Evolutionary conservation across 2,329 filamentous ascomycete species (phyloP), one percentile per base, ranked within the genome.

Genomic region (Trichoderma aggressivum): DNA sequence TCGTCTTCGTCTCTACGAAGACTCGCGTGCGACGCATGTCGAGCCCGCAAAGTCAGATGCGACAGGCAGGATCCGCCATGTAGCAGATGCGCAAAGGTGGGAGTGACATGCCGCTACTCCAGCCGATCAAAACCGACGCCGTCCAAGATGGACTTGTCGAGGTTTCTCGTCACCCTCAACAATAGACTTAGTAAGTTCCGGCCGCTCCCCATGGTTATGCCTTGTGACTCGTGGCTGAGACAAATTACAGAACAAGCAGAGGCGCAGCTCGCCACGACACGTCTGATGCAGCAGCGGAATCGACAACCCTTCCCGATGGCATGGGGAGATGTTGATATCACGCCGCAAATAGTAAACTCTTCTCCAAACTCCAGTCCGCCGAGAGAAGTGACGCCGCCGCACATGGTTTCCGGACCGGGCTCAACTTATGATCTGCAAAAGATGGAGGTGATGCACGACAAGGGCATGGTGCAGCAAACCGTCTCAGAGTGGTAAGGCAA

Each of bases 1-100:
- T 58, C 55, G 16, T 58, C 55, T 11, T 69, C 66, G 1, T 50
- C 66, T 53, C 34, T 69, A 12, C 43, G 56, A 32, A 58, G 66
- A n/a, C 66, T 47, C 2, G 53, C 68, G 6, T 71, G 70, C 64
- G 53, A 71, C 7, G 50, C 58, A 4, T 72, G 70, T 50, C 70
- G 70, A 5, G 58, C 55, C 24, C 53, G 65, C 28, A 72, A 70
- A 14, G 58, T 69, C 21, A 50, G 58, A 36, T 72, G 70, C 70
- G 70, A 72, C 28, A 39, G 65, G 39, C 43, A 60, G 16, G 43
- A 64, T 26, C 70, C 70, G 2, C 55, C 30, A 10, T 72, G 70
- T 24, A 55, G 59, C 10, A 61, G 70, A 55, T 72, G 70, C 18
- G 59, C 43, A 43, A 53, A 47, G 56, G n/a, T 59, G 70, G 39